Evolutionary conservation across 805 yeast genomes (phyloP).

Genomic region (Sugiyamaella americana): DNA sequence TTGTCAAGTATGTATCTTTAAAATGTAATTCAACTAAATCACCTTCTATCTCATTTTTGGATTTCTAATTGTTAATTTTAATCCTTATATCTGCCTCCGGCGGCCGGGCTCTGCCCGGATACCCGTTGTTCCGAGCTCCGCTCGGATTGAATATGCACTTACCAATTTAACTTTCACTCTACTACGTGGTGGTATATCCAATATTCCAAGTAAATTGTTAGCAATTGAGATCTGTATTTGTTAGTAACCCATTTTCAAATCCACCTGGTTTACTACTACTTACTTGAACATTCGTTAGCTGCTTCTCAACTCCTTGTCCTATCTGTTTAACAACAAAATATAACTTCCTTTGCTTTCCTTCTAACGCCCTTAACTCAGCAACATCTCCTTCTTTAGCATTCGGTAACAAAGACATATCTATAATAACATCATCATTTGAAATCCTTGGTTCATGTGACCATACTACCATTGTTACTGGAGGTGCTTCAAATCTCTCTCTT

Average conservation of each 20-base stretch:
- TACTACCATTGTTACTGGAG: conserved; percentile 24
- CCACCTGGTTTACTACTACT: neutral
- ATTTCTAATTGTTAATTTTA: neutral
- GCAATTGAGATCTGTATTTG: neutral
- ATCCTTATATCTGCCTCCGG: neutral
- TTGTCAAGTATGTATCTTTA: conserved; percentile 70
- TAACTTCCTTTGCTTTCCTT: conserved; percentile 29
- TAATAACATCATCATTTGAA: conserved; percentile 51
- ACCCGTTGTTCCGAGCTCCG: neutral
- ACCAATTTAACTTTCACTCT: conserved; percentile 51
- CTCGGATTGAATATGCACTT: neutral
- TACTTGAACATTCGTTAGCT: conserved; percentile 22
- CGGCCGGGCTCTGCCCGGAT: neutral
- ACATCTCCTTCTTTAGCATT: conserved; percentile 61
- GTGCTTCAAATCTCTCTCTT: conserved; percentile 9
- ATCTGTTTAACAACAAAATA: conserved; percentile 24
- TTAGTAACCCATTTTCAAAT: neutral
- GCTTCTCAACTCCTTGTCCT: conserved; percentile 14
- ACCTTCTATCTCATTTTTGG: conserved; percentile 43
- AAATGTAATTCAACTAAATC: conserved; percentile 78
- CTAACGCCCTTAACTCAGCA: conserved; percentile 44
- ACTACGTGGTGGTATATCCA: conserved; percentile 65
- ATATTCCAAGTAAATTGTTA: neutral
- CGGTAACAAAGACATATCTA: conserved; percentile 55
- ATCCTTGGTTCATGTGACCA: conserved; percentile 63